These are phyloP conservation scores for Gryganskiella cystojenkinii DNA, from an alignment of 192 early-diverging fungal species.

Conservation along the genomic window DNA sequence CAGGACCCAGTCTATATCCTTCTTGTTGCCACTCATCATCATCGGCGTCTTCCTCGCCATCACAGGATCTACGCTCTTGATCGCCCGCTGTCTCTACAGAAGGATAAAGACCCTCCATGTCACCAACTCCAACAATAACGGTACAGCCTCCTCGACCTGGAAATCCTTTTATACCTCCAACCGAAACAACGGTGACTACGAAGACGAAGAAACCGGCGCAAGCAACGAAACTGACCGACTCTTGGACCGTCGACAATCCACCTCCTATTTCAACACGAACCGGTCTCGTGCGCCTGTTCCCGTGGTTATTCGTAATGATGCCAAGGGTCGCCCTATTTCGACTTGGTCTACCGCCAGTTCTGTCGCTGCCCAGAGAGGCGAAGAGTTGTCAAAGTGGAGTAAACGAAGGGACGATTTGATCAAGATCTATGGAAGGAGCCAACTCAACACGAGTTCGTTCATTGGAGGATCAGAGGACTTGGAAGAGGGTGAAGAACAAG, in stretches of 20 bases:
- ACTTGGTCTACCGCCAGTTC: constrained; percentile 51
- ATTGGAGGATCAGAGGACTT: not conserved
- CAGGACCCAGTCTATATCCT: constrained; percentile 26
- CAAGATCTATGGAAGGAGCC: constrained; percentile 40
- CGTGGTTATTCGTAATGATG: constrained; percentile 33
- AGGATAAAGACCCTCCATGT: constrained; percentile 27
- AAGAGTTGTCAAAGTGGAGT: constrained; percentile 44
- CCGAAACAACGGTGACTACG: not conserved
- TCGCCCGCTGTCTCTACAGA: constrained; percentile 37
- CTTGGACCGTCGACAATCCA: constrained; percentile 35
- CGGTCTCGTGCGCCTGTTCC: constrained; percentile 41
- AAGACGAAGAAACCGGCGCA: constrained; percentile 1
- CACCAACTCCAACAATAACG: constrained; percentile 6
- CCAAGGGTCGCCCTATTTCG: constrained; percentile 40
- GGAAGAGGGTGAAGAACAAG: constrained; percentile 16
- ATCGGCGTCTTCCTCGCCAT: constrained; percentile 23
- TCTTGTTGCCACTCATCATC: constrained; percentile 26
- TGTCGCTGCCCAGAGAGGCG: constrained; percentile 39
- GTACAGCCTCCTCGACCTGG: constrained; percentile 8
- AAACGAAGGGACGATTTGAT: constrained; percentile 39
- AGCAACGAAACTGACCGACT: constrained; percentile 22
- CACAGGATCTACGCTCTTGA: constrained; percentile 7
- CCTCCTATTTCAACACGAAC: constrained; percentile 46
- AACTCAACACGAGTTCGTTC: constrained; percentile 18
- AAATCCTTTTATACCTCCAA: constrained; percentile 11